phyloP scores from a whole-genome alignment of 1,284 basidiomycete genomes.

The Bondarzewia mesenterica region DNA sequence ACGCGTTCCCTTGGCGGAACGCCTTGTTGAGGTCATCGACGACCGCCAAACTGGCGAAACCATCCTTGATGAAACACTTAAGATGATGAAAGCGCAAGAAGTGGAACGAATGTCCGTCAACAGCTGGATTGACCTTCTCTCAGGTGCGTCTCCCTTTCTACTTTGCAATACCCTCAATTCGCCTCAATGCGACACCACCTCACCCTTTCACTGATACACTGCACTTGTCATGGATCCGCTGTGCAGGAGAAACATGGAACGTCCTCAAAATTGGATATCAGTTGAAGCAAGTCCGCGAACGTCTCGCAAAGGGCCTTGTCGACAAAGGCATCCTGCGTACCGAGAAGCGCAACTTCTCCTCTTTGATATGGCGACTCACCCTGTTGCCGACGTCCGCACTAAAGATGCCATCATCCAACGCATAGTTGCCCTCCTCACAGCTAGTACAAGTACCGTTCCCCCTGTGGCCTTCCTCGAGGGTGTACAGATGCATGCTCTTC shows the following conservation, averaged over 20 bases:
- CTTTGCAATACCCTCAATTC: conserved; percentile 4
- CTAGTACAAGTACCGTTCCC: conserved; percentile 78
- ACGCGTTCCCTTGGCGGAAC: conserved; percentile 71
- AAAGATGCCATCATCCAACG: conserved; percentile 82
- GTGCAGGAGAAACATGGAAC: conserved; percentile 92
- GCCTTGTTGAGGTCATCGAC: conserved; percentile 86
- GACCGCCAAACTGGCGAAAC: conserved; percentile 91
- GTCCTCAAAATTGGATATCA: conserved; percentile 98
- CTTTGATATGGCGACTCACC: conserved; percentile 99
- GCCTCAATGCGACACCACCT: not conserved
- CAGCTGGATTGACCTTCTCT: conserved; percentile 89
- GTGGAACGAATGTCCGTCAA: conserved; percentile 81
- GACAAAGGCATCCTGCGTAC: conserved; percentile 97
- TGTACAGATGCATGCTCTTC: conserved; percentile 68
- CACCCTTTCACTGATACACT: not conserved
- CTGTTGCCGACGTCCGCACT: conserved; percentile 83
- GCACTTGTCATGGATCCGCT: not conserved
- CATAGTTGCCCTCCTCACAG: conserved; percentile 70
- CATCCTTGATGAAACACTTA: conserved; percentile 89
- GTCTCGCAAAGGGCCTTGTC: conserved; percentile 93
- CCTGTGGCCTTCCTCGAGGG: conserved; percentile 66
- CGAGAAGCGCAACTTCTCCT: conserved; percentile 94
- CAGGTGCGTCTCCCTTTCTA: conserved; percentile 49
- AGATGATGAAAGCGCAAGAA: conserved; percentile 81
- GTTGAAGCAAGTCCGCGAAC: conserved; percentile 93